A percentile compares a stretch with the other conserved stretches of the same genome.
phyloP scores from a whole-genome alignment of 305 asterid species.

The Fraxinus latifolia region DNA sequence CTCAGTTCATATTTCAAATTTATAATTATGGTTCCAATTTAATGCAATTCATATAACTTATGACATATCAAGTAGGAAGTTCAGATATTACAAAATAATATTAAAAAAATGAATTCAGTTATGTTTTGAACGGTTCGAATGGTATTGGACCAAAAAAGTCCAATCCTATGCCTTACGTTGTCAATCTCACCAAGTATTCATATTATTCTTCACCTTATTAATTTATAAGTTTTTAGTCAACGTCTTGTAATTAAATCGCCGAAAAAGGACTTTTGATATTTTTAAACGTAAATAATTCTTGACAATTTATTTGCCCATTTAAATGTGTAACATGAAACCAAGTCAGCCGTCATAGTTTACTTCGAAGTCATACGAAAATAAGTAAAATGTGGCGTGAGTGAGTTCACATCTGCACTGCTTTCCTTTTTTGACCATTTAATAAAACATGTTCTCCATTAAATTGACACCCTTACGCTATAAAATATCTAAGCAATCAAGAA shows the following conservation, averaged over 20 bases:
- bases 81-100: no score
- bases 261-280: background rate
- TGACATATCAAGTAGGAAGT: no score
- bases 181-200: background rate
- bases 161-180: background rate
- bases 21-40: no score
- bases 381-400: background rate
- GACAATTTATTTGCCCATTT: background rate
- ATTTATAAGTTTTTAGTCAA: background rate
- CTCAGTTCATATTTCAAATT: no score
- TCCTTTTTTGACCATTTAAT: background rate
- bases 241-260: background rate
- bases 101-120: no score
- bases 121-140: no score
- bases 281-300: background rate
- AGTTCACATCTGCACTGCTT: background rate
- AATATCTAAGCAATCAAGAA: background rate
- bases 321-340: background rate
- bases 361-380: background rate
- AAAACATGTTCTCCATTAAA: background rate
- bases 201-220: background rate
- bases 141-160: no score
- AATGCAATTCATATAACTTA: no score
- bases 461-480: no score
- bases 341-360: background rate